phyloP scores from a whole-genome alignment of 2,329 filamentous ascomycete species.

The Aspergillus udagawae region DNA sequence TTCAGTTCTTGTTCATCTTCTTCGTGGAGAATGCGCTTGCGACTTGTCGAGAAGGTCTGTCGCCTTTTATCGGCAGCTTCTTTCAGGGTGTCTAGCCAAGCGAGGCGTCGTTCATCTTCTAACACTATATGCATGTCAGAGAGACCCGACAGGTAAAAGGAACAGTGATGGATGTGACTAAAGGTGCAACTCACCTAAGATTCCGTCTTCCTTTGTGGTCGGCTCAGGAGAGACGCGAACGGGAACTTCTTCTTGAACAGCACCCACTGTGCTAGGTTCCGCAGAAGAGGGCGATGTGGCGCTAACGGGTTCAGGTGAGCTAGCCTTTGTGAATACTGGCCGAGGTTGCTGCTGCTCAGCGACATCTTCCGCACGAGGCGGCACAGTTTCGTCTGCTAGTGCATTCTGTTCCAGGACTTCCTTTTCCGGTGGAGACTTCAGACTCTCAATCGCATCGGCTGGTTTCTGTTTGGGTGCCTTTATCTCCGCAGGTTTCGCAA shows the following conservation, averaged over 20 bases:
- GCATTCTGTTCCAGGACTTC: not conserved
- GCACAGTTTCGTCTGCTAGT: not conserved
- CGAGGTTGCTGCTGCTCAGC: not conserved
- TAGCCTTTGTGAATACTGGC: not conserved
- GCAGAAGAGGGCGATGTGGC: not conserved
- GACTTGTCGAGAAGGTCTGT: conserved; percentile 14
- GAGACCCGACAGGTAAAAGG: not conserved
- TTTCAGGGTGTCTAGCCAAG: conserved; percentile 18
- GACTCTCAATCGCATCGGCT: not conserved
- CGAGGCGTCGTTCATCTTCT: conserved; percentile 7
- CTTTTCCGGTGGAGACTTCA: not conserved
- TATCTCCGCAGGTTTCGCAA: not conserved
- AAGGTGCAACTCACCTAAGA: not conserved
- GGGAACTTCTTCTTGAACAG: not conserved
- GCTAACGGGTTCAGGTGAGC: not conserved
- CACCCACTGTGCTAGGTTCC: not conserved
- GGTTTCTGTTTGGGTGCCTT: not conserved
- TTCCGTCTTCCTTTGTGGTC: not conserved
- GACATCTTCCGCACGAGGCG: not conserved
- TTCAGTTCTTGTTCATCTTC: conserved; percentile 9
- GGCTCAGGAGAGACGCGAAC: not conserved
- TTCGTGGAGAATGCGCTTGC: conserved; percentile 28
- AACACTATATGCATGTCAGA: conserved; percentile 1
- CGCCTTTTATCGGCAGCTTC: conserved; percentile 24
- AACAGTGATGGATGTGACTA: not conserved